A percentile compares a stretch with the other conserved stretches of the same genome.
phyloP scores from a whole-genome alignment of 768 basidiomycete species.

The Myochromella boudieri region DNA sequence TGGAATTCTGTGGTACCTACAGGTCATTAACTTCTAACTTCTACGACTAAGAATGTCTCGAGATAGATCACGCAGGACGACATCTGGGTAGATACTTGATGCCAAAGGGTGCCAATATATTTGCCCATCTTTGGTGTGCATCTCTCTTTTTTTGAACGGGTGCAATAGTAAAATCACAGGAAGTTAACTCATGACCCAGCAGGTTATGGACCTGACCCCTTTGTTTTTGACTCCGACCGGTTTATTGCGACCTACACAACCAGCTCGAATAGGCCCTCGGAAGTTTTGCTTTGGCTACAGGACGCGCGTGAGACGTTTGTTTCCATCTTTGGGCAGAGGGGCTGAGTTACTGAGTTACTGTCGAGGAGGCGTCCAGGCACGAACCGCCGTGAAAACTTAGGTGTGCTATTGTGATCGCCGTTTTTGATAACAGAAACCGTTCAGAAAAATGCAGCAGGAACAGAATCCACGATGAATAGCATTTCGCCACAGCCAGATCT shows the following conservation, averaged over 20 bases:
- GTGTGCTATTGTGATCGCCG: too few species aligned
- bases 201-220: constrained; percentile 53
- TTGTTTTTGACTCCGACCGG: constrained; percentile 59
- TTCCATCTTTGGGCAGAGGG: too few species aligned
- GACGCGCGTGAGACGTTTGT: too few species aligned
- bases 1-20: constrained; percentile 51
- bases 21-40: constrained; percentile 27
- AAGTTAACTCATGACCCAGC: constrained; percentile 54
- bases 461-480: too few species aligned
- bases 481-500: too few species aligned
- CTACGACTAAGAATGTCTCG: constrained; percentile 45
- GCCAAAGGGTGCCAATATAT: constrained; percentile 54
- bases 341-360: too few species aligned
- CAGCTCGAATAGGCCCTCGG: constrained; percentile 56
- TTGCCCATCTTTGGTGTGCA: constrained; percentile 49
- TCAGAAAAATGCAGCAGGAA: too few species aligned
- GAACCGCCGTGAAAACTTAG: too few species aligned
- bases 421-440: too few species aligned
- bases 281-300: constrained; percentile 71
- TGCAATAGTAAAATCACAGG: constrained; percentile 32
- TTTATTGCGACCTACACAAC: constrained; percentile 44
- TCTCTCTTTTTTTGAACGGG: constrained; percentile 1
- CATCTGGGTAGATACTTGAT: constrained; percentile 62
- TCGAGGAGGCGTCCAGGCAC: too few species aligned
- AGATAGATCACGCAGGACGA: constrained; percentile 62